phyloP scores from a whole-genome alignment of 1,139 yeast species.

The Diutina scorzettiae region DNA sequence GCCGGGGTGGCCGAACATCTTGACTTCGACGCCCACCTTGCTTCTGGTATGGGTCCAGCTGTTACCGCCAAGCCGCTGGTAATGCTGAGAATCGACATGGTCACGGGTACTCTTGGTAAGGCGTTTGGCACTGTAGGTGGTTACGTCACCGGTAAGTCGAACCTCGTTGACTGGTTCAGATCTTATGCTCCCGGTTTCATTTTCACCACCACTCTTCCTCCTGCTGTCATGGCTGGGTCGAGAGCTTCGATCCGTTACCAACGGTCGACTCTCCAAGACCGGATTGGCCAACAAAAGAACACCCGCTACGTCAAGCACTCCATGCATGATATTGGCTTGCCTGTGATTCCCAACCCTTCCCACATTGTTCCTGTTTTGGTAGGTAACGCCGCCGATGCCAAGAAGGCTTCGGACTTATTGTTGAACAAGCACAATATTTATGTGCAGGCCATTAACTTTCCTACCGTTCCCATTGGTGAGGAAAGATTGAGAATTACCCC shows the following conservation, averaged over 20 bases:
- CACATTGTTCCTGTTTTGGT: slow-evolving; percentile 93
- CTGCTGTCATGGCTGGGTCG: slow-evolving; percentile 96
- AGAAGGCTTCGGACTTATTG: slow-evolving; percentile 79
- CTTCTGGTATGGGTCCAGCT: slow-evolving; percentile 39
- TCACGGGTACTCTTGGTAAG: slow-evolving; percentile 95
- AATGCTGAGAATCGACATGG: slow-evolving; percentile 86
- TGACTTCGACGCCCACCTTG: slow-evolving; percentile 72
- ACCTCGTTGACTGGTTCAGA: slow-evolving; percentile 87
- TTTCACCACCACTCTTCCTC: slow-evolving; percentile 92
- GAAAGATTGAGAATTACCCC: slow-evolving; percentile 96
- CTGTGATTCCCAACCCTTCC: slow-evolving; percentile 94
- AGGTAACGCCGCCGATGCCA: slow-evolving; percentile 90
- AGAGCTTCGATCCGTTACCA: slow-evolving; percentile 78
- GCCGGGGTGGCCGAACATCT: slow-evolving; percentile 98
- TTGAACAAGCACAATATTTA: slow-evolving; percentile 77
- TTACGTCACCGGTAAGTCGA: slow-evolving; percentile 80
- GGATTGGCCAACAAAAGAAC: slow-evolving; percentile 76
- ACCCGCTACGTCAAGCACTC: slow-evolving; percentile 75
- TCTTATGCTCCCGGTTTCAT: slow-evolving; percentile 96
- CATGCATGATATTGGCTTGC: slow-evolving; percentile 64
- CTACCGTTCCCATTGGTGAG: slow-evolving; percentile 92
- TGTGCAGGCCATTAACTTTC: slow-evolving; percentile 97
- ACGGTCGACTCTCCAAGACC: slow-evolving; percentile 62
- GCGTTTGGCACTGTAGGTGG: slow-evolving; percentile 98
- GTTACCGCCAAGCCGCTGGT: slow-evolving; percentile 43